A percentile compares a stretch with the other conserved stretches of the same genome.
Evolutionary conservation across 306 rosid species (phyloP).

Genomic region (Begonia fuchsioides): DNA sequence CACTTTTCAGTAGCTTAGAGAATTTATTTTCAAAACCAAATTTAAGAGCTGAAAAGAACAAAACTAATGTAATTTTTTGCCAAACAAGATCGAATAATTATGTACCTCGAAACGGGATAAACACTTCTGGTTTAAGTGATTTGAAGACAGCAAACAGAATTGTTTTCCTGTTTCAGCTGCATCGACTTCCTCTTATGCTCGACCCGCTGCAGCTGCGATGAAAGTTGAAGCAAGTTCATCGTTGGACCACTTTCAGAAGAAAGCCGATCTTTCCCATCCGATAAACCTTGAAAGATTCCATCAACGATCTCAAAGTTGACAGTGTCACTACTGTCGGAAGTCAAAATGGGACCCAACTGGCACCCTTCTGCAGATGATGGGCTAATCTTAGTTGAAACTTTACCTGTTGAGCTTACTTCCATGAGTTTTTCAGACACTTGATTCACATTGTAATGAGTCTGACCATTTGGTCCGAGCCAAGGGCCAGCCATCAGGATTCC

Average conservation of each 20-base stretch:
- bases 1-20: too few relatives aligned
- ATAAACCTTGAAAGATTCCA: conserved; percentile 40
- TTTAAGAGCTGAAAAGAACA: too few relatives aligned
- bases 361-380: conserved; percentile 31
- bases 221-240: conserved; percentile 64
- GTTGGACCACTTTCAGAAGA: conserved; percentile 44
- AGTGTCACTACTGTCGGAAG: conserved; percentile 29
- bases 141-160: conserved; percentile 42
- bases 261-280: conserved; percentile 23
- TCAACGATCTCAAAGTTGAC: conserved; percentile 37
- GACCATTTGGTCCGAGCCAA: conserved; percentile 35
- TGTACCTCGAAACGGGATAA: background rate
- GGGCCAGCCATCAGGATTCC: conserved; percentile 46
- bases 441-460: conserved; percentile 32
- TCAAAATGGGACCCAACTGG: conserved; percentile 29
- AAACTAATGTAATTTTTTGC: too few relatives aligned
- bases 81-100: too few relatives aligned
- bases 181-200: conserved; percentile 56
- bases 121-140: conserved; percentile 23
- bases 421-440: conserved; percentile 34
- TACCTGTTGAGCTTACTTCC: conserved; percentile 36
- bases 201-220: conserved; percentile 76
- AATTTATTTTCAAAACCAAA: too few relatives aligned
- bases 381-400: conserved; percentile 26
- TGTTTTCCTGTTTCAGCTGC: conserved; percentile 42